A percentile compares a stretch with the other conserved stretches of the same genome.
phyloP scores from a whole-genome alignment of 306 rosid genomes.

The Trifolium dubium region DNA sequence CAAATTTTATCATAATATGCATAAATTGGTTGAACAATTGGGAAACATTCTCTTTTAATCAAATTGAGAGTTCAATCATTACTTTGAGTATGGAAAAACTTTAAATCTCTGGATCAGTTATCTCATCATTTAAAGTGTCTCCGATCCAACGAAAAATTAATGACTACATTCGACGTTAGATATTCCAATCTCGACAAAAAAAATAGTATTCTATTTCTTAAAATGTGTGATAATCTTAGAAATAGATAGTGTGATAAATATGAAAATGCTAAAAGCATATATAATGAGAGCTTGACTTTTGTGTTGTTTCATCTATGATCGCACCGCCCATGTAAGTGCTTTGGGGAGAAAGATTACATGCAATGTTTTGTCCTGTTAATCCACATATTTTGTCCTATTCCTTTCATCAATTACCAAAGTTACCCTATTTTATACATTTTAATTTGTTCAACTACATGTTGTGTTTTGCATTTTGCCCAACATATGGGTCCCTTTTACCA shows the following conservation, averaged over 20 bases:
- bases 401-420: slow-evolving; percentile 47
- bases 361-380: slow-evolving; percentile 40
- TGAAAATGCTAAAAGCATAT: slow-evolving; percentile 24
- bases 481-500: slow-evolving; percentile 57
- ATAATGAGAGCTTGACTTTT: slow-evolving; percentile 59
- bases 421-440: slow-evolving; percentile 27
- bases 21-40: no score
- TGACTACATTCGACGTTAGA: no score
- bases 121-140: no score
- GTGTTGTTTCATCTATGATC: slow-evolving; percentile 44
- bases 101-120: no score
- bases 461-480: slow-evolving; percentile 51
- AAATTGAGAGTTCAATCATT: no score
- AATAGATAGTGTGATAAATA: no score
- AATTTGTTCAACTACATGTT: slow-evolving; percentile 38
- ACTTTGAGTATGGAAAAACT: no score
- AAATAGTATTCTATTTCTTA: neutral
- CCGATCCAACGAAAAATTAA: no score
- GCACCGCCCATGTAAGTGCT: slow-evolving; percentile 65
- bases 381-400: slow-evolving; percentile 50
- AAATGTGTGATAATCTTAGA: neutral
- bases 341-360: slow-evolving; percentile 48
- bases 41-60: no score
- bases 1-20: no score
- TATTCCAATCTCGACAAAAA: no score